These are phyloP conservation scores for Apiotrichum sp. DNA, from an alignment of 1,284 basidiomycete genomes.

Conservation along the genomic window DNA sequence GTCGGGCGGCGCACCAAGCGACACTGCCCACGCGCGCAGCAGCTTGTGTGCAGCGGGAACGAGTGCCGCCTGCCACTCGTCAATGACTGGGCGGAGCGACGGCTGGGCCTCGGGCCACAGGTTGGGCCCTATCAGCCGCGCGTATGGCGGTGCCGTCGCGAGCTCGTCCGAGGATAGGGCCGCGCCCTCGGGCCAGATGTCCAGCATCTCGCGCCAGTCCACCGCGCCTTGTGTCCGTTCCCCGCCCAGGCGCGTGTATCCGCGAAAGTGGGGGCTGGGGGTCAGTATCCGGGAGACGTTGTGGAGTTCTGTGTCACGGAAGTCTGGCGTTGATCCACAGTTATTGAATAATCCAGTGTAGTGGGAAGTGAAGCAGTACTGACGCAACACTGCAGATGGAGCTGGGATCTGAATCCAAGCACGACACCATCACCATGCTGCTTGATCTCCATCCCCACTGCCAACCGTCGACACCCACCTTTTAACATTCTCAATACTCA, in stretches of 20 bases:
- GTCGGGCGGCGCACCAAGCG: constrained; percentile 11
- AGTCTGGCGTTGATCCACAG: too few species aligned
- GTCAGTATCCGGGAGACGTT: not conserved
- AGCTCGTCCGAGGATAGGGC: constrained; percentile 1
- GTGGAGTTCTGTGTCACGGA: too few species aligned
- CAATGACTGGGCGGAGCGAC: constrained; percentile 1
- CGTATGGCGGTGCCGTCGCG: constrained; percentile 1
- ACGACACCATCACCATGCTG: too few species aligned
- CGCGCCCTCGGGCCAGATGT: constrained; percentile 13
- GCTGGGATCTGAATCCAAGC: too few species aligned
- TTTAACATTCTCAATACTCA: constrained; percentile 29
- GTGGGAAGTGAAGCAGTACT: too few species aligned
- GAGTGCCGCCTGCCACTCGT: constrained; percentile 12
- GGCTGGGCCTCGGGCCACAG: constrained; percentile 13
- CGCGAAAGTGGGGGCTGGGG: constrained; percentile 13
- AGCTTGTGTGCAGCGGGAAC: constrained; percentile 12
- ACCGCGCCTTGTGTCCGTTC: constrained; percentile 12
- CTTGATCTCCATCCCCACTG: too few species aligned
- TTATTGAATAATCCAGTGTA: too few species aligned
- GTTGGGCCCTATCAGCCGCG: constrained; percentile 16
- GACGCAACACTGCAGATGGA: too few species aligned
- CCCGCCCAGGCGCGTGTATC: constrained; percentile 17
- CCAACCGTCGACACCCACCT: constrained; percentile 1
- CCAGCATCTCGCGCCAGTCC: constrained; percentile 16
- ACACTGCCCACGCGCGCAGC: constrained; percentile 12